These are phyloP conservation scores for Ambrosia hybrid DNA, from an alignment of 140 eudicot genomes.

Conservation along the genomic window DNA sequence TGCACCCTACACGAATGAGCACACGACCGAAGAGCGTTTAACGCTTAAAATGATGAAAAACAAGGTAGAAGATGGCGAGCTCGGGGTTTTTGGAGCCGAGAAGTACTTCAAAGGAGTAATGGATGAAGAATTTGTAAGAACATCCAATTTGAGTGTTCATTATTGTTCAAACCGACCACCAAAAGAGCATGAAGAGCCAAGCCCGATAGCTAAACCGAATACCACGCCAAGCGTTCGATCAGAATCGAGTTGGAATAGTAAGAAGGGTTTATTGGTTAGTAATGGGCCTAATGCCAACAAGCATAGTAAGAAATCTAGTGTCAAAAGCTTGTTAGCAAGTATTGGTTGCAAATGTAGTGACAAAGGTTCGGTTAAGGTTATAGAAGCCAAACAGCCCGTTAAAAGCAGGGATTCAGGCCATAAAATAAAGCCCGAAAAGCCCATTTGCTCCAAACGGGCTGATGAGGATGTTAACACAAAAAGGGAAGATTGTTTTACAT, in stretches of 20 bases:
- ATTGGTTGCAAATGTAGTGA: conserved; percentile 61
- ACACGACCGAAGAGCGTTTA: conserved; percentile 35
- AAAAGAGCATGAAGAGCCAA: conserved; percentile 36
- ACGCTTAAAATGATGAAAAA: conserved; percentile 30
- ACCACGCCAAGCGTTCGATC: conserved; percentile 53
- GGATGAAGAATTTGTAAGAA: conserved; percentile 31
- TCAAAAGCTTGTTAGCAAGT: conserved; percentile 53
- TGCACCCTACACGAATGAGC: conserved; percentile 28
- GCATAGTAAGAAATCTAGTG: conserved; percentile 32
- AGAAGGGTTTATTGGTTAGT: conserved; percentile 47
- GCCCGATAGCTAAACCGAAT: conserved; percentile 22
- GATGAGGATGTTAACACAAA: conserved; percentile 30
- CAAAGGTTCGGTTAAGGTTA: conserved; percentile 50
- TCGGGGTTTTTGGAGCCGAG: conserved; percentile 76
- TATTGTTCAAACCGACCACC: conserved; percentile 18
- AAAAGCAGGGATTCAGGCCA: conserved; percentile 24
- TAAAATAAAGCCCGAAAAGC: not conserved
- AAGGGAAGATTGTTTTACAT: conserved; percentile 34
- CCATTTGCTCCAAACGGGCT: conserved; percentile 28
- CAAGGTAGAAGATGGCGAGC: conserved; percentile 53
- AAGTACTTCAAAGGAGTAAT: conserved; percentile 67
- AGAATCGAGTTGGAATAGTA: conserved; percentile 69
- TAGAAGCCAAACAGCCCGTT: conserved; percentile 16
- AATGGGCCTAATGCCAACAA: conserved; percentile 22
- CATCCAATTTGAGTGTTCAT: conserved; percentile 2